Percentiles rank a stretch among this genome's conserved stretches.
These are phyloP conservation scores for Tolypocladium endophyticum DNA, from an alignment of 2,329 filamentous ascomycete species.

Conservation along the genomic window DNA sequence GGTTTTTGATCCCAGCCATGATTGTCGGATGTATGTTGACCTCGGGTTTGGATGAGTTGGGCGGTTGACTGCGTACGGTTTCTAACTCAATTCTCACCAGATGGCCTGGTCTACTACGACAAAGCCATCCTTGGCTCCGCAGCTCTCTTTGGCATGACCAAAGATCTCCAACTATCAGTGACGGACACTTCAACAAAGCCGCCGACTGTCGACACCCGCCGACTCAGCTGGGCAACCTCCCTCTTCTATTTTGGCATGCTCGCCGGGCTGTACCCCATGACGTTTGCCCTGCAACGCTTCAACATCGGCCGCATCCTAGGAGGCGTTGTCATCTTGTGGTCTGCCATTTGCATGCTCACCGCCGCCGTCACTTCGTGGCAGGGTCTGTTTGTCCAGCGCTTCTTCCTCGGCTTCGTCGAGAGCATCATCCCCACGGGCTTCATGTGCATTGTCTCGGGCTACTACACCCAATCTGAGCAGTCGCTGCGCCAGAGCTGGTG, in stretches of 20 bases:
- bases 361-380: conserved; percentile 53
- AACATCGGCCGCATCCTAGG: conserved; percentile 55
- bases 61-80: too few relatives aligned
- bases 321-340: conserved; percentile 54
- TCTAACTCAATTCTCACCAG: conserved; percentile 8
- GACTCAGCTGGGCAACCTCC: conserved; percentile 67
- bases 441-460: conserved; percentile 51
- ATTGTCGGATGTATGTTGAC: conserved; percentile 33
- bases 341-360: conserved; percentile 55
- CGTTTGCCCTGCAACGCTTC: conserved; percentile 59
- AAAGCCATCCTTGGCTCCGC: conserved; percentile 65
- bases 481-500: conserved; percentile 55
- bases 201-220: conserved; percentile 50
- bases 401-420: conserved; percentile 54
- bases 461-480: conserved; percentile 57
- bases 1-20: conserved; percentile 59
- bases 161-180: conserved; percentile 51
- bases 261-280: conserved; percentile 62
- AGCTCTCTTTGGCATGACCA: conserved; percentile 66
- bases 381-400: conserved; percentile 56
- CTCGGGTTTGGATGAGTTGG: not conserved
- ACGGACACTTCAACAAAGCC: conserved; percentile 32
- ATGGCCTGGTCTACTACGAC: conserved; percentile 33
- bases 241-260: conserved; percentile 77
- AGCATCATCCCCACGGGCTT: conserved; percentile 56